Evolutionary conservation across 148 eudicot genomes (phyloP), one percentile per base, ranked within the genome.

Genomic region (Heliamphora exappendiculata): DNA sequence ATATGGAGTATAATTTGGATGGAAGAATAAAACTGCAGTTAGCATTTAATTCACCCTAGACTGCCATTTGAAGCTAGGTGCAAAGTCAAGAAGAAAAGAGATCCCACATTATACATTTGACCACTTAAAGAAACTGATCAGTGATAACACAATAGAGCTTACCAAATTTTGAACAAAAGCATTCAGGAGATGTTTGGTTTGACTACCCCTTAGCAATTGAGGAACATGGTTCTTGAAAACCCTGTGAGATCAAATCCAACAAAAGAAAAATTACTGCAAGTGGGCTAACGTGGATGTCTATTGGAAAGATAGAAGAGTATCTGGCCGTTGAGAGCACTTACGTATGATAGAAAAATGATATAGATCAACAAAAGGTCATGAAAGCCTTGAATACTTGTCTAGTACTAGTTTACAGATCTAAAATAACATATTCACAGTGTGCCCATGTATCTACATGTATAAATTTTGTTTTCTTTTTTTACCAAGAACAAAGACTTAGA

Each of bases 211-310:
- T 74, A 95, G 81, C 88, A 95, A 79, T 45, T 84, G 84, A 49
- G 88, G 86, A 80, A 93, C 81, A 76, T 85, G 86, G 75, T 91
- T 86, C 83, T 91, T 95, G 82, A 91, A 95, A 73, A 93, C 82
- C 97, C 99, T 95, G 87, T 84, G 84, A n/a, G 73, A 64, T 80
- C 29, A 71, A 66, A 67, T 67, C 33, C 42, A 66, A 55, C 13
- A 17, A 19, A 70, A 63, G 53, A 36, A 34, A 75, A 63, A 34
- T 36, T 53, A 71, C 13, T 39, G 28, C 26, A 4, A 34, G 17
- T 29, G 7, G 26, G 31, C 16, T 57, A 33, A 53, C 36, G 44
- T 57, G 29, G 67, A 51, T 58, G 69, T 28, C n/a, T 33, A 50
- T 74, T 24, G 12, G 64, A 20, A 58, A 55, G 55, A 60, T n/a